A percentile compares a stretch with the other conserved stretches of the same genome.
Evolutionary conservation across 495 filamentous ascomycete species (phyloP).

Genomic region (Echria macrotheca): DNA sequence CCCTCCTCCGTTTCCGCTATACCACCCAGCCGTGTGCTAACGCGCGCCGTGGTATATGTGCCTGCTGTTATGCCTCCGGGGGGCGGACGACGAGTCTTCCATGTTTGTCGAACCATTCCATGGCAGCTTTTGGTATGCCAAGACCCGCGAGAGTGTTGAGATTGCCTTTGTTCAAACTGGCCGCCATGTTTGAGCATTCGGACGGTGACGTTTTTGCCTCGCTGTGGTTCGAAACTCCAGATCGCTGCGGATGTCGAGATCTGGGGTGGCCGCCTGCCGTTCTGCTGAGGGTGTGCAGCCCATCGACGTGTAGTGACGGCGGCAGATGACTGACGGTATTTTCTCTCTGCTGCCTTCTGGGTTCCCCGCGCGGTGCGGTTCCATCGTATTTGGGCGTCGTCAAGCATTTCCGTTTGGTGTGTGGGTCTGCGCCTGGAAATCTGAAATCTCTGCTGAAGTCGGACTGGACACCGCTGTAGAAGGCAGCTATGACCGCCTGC

Average conservation of each 20-base stretch:
- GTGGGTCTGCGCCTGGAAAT: no score
- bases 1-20: conserved; percentile 12
- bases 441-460: no score
- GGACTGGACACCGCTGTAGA: no score
- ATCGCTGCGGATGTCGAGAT: conserved; percentile 18
- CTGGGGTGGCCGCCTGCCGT: conserved; percentile 9
- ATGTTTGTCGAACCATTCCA: conserved; percentile 22
- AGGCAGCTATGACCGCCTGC: no score
- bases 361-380: no score
- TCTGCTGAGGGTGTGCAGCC: conserved; percentile 1
- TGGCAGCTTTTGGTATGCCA: conserved; percentile 8
- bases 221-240: conserved; percentile 26
- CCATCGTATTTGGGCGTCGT: no score
- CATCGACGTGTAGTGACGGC: conserved; percentile 6
- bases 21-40: conserved; percentile 14
- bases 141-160: conserved; percentile 11
- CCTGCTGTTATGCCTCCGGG: conserved; percentile 25
- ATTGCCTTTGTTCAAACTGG: conserved; percentile 20
- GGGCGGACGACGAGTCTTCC: conserved; percentile 19
- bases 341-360: conserved; percentile 1
- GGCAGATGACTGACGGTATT: conserved; percentile 13
- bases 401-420: no score
- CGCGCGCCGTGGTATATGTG: conserved; percentile 23
- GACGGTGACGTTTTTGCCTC: conserved; percentile 2
- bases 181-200: conserved; percentile 14